Conservation (phyloP, 805 yeast genomes). For the Yamadazyma paraphyllophila region DNA sequence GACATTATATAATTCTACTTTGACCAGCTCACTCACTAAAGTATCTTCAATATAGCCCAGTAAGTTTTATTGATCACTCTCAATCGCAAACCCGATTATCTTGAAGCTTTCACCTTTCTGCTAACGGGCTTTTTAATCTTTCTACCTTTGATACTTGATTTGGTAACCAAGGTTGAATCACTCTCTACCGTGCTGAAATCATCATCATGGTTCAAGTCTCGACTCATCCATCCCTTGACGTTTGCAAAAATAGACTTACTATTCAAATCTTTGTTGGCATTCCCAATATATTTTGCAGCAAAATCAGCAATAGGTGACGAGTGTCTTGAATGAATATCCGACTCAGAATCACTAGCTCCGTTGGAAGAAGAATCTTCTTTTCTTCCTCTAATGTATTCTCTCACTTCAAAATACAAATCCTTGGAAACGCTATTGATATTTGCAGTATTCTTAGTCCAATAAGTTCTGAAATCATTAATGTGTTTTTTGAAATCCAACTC, state of each 20-base stretch:
- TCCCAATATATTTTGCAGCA: slow-evolving; percentile 62
- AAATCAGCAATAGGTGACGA: slow-evolving; percentile 64
- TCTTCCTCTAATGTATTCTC: slow-evolving; percentile 63
- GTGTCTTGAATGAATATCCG: slow-evolving; percentile 22
- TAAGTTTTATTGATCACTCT: too few species aligned
- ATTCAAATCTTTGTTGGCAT: slow-evolving; percentile 42
- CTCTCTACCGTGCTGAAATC: slow-evolving; percentile 21
- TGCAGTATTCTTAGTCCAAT: slow-evolving; percentile 74
- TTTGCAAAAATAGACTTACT: slow-evolving; percentile 37
- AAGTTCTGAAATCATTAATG: slow-evolving; percentile 80
- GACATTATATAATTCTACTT: not conserved
- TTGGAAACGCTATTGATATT: slow-evolving; percentile 69
- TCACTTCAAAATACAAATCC: slow-evolving; percentile 81
- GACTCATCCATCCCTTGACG: slow-evolving; percentile 41
- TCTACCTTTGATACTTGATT: slow-evolving; percentile 10
- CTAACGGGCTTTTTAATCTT: slow-evolving; percentile 16
- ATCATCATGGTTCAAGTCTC: slow-evolving; percentile 32
- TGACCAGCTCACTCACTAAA: too few species aligned
- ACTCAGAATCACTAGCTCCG: slow-evolving; percentile 28
- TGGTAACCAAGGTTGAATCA: slow-evolving; percentile 12
- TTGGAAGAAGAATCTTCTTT: slow-evolving; percentile 23
- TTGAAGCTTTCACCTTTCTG: slow-evolving; percentile 10
- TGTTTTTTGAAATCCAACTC: slow-evolving; percentile 93
- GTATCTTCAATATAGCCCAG: too few species aligned
- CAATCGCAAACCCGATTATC: not conserved